A percentile compares a stretch with the other conserved stretches of the same genome.
phyloP scores from a whole-genome alignment of 2,329 filamentous ascomycete genomes.

The Pseudocercospora eumusae region DNA sequence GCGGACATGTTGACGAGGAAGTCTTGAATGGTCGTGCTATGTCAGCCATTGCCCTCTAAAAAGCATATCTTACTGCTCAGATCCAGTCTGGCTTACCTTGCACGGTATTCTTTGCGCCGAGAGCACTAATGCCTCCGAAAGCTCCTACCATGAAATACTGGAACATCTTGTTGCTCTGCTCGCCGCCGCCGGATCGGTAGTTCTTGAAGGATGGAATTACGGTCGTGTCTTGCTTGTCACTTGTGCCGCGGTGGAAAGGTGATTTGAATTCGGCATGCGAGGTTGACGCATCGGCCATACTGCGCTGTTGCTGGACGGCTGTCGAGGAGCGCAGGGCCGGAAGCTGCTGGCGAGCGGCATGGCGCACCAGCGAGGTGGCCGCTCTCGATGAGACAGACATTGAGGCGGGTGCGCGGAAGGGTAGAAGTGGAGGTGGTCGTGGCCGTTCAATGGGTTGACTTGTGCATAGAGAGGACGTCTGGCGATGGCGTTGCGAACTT shows the following conservation, averaged over 20 bases:
- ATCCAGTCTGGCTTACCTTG: constrained; percentile 69
- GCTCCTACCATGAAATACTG: constrained; percentile 98
- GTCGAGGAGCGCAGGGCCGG: constrained; percentile 49
- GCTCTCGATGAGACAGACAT: constrained; percentile 54
- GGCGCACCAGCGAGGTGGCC: constrained; percentile 50
- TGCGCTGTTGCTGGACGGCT: constrained; percentile 46
- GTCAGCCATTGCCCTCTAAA: constrained; percentile 20
- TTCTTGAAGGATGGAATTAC: constrained; percentile 87
- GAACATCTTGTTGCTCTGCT: constrained; percentile 80
- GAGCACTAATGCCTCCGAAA: constrained; percentile 86
- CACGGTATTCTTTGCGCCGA: constrained; percentile 95
- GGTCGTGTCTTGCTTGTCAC: constrained; percentile 53
- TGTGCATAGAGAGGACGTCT: background rate
- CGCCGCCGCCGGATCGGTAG: constrained; percentile 72
- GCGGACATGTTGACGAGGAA: constrained; percentile 99
- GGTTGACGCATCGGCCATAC: constrained; percentile 42
- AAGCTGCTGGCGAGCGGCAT: constrained; percentile 50
- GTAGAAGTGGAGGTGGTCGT: constrained; percentile 16
- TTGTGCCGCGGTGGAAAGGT: constrained; percentile 56
- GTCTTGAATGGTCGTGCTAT: constrained; percentile 61
- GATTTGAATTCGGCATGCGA: constrained; percentile 51
- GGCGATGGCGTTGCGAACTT: background rate
- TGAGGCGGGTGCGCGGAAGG: constrained; percentile 38
- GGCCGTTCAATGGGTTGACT: constrained; percentile 28
- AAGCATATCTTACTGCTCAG: background rate